Base-by-base conservation (phyloP, 768 basidiomycete species). In the Rhodotorula paludigena region DNA sequence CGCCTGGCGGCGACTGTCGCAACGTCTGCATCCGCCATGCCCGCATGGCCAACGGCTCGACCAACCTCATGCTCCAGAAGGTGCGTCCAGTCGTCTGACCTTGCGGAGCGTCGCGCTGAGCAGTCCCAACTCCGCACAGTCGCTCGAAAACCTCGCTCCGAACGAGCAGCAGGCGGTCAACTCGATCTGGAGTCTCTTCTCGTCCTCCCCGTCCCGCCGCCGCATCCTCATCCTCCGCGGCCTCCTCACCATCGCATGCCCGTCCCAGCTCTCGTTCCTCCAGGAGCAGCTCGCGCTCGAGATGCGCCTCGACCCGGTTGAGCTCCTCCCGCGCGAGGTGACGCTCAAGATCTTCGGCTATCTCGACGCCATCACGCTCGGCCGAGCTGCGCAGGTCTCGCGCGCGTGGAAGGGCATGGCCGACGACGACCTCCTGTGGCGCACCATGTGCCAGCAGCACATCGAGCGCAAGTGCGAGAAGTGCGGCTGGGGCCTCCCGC, bases 201-300 rank as follows among this genome's bases (percentile, higher is more conserved):
- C 92, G 28, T 89, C 90, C 1, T 94, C 94, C 3, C 87, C 92
- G 0, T 92, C 97, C 75, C 85, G 88, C 10, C 86, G 89, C 42
- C 85, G 96, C 44, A 90, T 89, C 61, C 86, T 98, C 77, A 97
- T 98, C 77, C 87, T 99, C 56, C 90, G 90, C 75, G 96, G 96
- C 47, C 84, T 99, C 65, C 86, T 99, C 73, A 97, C 96, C 23
- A 98, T 99, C 92, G 98, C 93, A 78, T 98, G 96, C 80, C 97
- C 96, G 82, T 93, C 90, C 54, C 92, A 99, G 76, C 87, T 99
- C 36, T 97, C 96, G 35, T 88, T 97, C 57, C 87, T 99, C 65
- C 88, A 92, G 38, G 90, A 96, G 70, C 88, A 92, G 60, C 89
- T 98, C 67, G 82, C 86, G 41, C 87, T 90, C 72, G 87, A 97